Percentiles rank a stretch among this genome's conserved stretches.
Evolutionary conservation across 2,329 filamentous ascomycete genomes (phyloP).

Genomic region (Colletotrichum tamarilloi): DNA sequence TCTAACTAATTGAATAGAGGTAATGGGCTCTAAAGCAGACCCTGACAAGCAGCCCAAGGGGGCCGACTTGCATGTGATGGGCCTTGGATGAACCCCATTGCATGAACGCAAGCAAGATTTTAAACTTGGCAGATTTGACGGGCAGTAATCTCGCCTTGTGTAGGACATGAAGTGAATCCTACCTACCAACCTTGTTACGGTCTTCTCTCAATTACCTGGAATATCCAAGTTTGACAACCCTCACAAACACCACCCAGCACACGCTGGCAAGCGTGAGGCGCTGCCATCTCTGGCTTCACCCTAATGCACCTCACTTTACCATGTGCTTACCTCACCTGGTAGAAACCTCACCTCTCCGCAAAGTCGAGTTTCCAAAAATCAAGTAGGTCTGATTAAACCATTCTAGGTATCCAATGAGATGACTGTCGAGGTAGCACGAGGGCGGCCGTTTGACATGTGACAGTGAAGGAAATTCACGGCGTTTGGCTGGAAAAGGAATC

Average conservation of each 20-base stretch:
- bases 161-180: not conserved
- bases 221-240: not conserved
- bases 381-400: not conserved
- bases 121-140: not conserved
- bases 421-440: not conserved
- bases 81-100: not conserved
- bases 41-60: no score
- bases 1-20: no score
- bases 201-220: no score
- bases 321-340: not conserved
- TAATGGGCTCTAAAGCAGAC: no score
- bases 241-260: not conserved
- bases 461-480: not conserved
- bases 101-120: no score
- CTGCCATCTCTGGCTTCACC: not conserved
- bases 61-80: not conserved
- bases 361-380: not conserved
- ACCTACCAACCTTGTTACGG: not conserved
- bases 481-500: not conserved
- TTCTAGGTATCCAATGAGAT: not conserved
- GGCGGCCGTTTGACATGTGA: constrained; percentile 6
- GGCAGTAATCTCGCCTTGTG: not conserved
- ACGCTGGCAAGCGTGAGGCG: not conserved
- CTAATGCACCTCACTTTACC: not conserved
- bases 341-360: not conserved